Evolutionary conservation across 2,329 filamentous ascomycete species (phyloP), one percentile per base, ranked within the genome.

Genomic region (Camillea tinctor): DNA sequence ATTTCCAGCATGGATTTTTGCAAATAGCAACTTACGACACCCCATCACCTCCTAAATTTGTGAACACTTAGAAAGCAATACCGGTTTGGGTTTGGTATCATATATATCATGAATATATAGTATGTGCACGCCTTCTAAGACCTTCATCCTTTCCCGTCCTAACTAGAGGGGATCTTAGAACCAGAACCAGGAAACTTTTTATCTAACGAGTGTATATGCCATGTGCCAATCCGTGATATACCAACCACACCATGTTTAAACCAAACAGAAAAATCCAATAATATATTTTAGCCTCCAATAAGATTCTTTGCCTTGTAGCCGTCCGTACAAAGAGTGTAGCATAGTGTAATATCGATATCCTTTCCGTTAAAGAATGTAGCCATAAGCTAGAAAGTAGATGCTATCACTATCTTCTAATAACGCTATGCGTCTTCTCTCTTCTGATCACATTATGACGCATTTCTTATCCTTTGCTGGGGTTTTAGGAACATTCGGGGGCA

Each of bases 391-490:
- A 44, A 44, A 17, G 36, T 6, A 44, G 6, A 44, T 44, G 36
- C n/a, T 44, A 44, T 44, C 15, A 44, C 3, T 15, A n/a, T 44
- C 36, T 44, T 3, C 36, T n/a, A 3, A n/a, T 44, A 44, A 30
- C 36, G 13, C 36, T n/a, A 15, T 44, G 17, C 36, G 13, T 17
- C 36, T n/a, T 15, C 11, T n/a, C 36, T n/a, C 11, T 44, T 19
- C 26, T n/a, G 11, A 19, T 77, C 71, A 86, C 84, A 86, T 86
- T 54, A 86, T 72, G 21, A 74, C 63, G 66, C 84, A 86, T 67
- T 81, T 85, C 69, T 75, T 80, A 17, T 79, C 76, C 63, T 70
- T 74, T 17, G 63, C 53, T 50, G 72, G 72, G 23, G 73, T 70
- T 48, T 69, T 71, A 11, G 68, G 65, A 8, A 63, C 54, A 59